Base-by-base conservation (phyloP, 768 basidiomycete species). In the Pholiota molesta region DNA sequence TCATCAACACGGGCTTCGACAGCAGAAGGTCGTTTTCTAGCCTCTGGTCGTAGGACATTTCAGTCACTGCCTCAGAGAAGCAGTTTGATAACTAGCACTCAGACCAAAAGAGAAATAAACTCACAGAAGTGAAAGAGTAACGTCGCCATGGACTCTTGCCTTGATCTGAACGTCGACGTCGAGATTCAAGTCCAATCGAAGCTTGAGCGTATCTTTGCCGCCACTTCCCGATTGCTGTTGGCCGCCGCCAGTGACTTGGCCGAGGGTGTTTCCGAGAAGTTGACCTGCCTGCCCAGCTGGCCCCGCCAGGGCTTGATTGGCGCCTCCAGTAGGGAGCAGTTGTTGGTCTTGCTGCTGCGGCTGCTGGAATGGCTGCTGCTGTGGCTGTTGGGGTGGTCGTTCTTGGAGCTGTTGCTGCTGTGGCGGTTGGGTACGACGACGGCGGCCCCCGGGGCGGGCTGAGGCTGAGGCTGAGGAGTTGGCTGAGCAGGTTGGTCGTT, bases 141-240 rank as follows among this genome's bases (percentile, higher is more conserved):
- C 62, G 54, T 77, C 74, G 31, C 74, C 75, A 60, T 75, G 71
- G 17, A 75, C 67, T 53, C 71, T 66, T 28, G 75, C 76, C 56
- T 73, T 75, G 60, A 77, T 64, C 54, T 72, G 66, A 37, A 76
- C 71, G 26, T 75, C 72, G 47, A 74, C 73, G 53, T 76, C 72
- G 59, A 77, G 55, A 52, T 77, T 75, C 39, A 77, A 62, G 55
- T 75, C 73, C 54, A 75, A 61, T n/a, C 75, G 60, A 8, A 77
- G 60, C 55, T 73, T 73, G 62, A 67, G 52, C 26, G 64, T 62
- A 54, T 62, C 65, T 55, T 71, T 71, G 28, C 62, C 69, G 14
- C 67, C 70, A 14, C 40, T 58, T 1, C 62, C 62, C 10, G 37
- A 35, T 23, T 59, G 57, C n/a, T 56, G 59, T n/a, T 62, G 64